These are phyloP conservation scores for Vanilla planifolia DNA, from an alignment of 106 monocot species.

Conservation along the genomic window DNA sequence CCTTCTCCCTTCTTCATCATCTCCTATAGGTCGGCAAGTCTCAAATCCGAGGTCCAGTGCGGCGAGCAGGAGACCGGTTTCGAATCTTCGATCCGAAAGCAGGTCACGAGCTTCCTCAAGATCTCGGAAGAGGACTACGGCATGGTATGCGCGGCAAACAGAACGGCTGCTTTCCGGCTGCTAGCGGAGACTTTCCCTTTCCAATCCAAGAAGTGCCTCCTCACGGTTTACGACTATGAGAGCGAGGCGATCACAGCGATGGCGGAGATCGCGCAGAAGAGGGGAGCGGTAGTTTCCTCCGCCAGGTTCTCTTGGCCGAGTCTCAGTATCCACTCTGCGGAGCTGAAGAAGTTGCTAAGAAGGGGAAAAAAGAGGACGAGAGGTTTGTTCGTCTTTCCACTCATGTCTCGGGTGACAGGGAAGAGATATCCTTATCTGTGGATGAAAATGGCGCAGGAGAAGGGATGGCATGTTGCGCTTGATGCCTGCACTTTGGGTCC, in stretches of 20 bases:
- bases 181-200: constrained; percentile 69
- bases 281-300: constrained; percentile 38
- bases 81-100: constrained; percentile 34
- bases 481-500: constrained; percentile 63
- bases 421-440: constrained; percentile 61
- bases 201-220: constrained; percentile 36
- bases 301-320: constrained; percentile 71
- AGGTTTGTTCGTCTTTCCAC: constrained; percentile 70
- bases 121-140: constrained; percentile 40
- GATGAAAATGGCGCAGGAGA: constrained; percentile 65
- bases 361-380: constrained; percentile 28
- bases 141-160: constrained; percentile 70
- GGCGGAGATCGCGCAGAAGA: constrained; percentile 31
- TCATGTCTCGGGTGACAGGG: constrained; percentile 57
- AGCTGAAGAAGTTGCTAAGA: constrained; percentile 33
- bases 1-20: constrained; percentile 45
- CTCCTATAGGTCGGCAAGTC: constrained; percentile 45
- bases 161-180: constrained; percentile 62
- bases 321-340: constrained; percentile 36
- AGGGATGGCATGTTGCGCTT: constrained; percentile 71
- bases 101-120: constrained; percentile 56
- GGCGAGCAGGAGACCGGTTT: constrained; percentile 16
- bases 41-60: constrained; percentile 23
- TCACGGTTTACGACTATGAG: constrained; percentile 76
- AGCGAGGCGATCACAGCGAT: constrained; percentile 55